Evolutionary conservation across 2,329 filamentous ascomycete genomes (phyloP), one percentile per base, ranked within the genome.

Genomic region (Ophiocordyceps camponoti-floridani): DNA sequence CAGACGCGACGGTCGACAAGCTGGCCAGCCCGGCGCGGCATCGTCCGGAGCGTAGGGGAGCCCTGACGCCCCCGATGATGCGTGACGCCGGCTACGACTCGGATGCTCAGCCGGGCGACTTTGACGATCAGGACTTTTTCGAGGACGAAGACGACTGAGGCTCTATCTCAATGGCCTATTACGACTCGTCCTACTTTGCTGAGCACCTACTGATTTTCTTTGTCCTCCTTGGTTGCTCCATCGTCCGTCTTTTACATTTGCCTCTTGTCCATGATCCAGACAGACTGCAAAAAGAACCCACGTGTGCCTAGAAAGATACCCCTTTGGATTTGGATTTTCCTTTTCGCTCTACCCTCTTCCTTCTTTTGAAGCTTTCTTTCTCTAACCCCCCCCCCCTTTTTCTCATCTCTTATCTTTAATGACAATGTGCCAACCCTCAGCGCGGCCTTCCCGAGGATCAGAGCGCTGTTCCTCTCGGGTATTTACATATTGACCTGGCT

Each of bases 41-140:
- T 23, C 59, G 12, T 30, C 28, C 59, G 46, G 57, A 62, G 49
- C 51, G 54, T n/a, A 54, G 54, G 52, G 51, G 55, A 14, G 73
- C 72, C 6, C 63, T 70, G 48, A 80, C 77, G 45, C 75, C 77
- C 27, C 74, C 74, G 0, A 78, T 79, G 72, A 74, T 77, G 70
- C 65, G 65, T 31, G 58, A 68, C 31, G 68, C 66, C 47, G 67
- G 66, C 30, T 81, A 80, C 55, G 77, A 81, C 54, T 67, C 67
- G 28, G 76, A 81, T 56, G 77, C 77, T 7, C 69, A 69, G 35
- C 66, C 70, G 3, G 74, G 69, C 46, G 70, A 74, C 45, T 75
- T 75, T 59, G 72, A 77, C 52, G 72, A 77, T 56, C 68, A 72
- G 31, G 72, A 70, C 45, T 76, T 76, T 60, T 75, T 74, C 51